Conservation (phyloP, 257 asterid genomes). For the Voacanga thouarsii region DNA sequence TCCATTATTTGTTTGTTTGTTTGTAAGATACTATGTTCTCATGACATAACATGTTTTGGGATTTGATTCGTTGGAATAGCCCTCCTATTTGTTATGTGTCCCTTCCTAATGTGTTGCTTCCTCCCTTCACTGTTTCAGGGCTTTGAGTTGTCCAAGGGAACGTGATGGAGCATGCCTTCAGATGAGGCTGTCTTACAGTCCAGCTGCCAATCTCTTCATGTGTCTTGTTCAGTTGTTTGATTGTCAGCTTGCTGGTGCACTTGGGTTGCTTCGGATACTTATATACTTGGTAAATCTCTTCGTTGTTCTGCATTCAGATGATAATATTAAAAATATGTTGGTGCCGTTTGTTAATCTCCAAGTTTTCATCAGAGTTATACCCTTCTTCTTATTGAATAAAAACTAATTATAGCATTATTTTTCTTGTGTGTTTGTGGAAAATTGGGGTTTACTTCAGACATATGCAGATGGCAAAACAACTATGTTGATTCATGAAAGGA, state of each 20-base stretch:
- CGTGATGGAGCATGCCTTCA: conserved; percentile 35
- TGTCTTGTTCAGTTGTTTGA: conserved; percentile 36
- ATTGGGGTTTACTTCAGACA: conserved; percentile 25
- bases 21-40: not conserved
- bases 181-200: conserved; percentile 34
- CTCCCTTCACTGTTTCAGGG: conserved; percentile 22
- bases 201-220: conserved; percentile 26
- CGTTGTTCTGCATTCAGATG: not conserved
- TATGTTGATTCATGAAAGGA: conserved; percentile 30
- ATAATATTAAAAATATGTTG: not conserved
- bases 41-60: not conserved
- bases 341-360: not conserved
- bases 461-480: conserved; percentile 34
- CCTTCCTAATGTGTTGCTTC: not conserved
- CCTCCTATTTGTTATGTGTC: not conserved
- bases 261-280: conserved; percentile 30
- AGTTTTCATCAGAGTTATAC: not conserved
- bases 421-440: conserved; percentile 4
- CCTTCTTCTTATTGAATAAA: not conserved
- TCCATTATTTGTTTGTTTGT: not conserved
- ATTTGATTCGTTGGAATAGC: not conserved
- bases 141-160: conserved; percentile 31
- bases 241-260: conserved; percentile 35
- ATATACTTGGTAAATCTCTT: conserved; percentile 22
- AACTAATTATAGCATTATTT: not conserved